Evolutionary conservation across 2,329 filamentous ascomycete genomes (phyloP).

Genomic region (Fusarium verrucosum): DNA sequence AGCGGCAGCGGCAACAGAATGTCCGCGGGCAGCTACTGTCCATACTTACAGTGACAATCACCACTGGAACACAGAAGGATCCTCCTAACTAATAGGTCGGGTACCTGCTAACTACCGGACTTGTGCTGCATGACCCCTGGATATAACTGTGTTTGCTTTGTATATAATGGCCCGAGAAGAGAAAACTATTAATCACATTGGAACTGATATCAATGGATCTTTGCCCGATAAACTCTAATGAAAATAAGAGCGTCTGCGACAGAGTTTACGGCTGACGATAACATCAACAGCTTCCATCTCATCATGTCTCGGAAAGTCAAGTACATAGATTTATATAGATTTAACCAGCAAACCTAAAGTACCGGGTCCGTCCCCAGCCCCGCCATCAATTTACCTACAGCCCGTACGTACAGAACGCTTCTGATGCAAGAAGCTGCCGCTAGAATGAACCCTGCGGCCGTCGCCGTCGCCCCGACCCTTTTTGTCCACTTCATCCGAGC

Average conservation of each 20-base stretch:
- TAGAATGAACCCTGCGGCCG: conserved; percentile 35
- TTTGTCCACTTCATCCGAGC: conserved; percentile 26
- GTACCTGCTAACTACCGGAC: too few relatives aligned
- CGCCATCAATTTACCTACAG: conserved; percentile 39
- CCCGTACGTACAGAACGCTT: conserved; percentile 8
- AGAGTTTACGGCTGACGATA: background rate
- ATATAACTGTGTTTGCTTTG: background rate
- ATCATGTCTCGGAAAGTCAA: background rate
- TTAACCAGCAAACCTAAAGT: conserved; percentile 13
- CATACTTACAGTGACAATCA: background rate
- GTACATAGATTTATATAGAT: conserved; percentile 4
- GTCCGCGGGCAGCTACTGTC: conserved; percentile 8
- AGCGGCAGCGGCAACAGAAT: conserved; percentile 9
- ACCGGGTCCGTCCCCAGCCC: too few relatives aligned
- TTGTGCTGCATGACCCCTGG: background rate
- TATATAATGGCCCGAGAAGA: too few relatives aligned
- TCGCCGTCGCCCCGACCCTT: conserved; percentile 35
- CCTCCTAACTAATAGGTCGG: background rate
- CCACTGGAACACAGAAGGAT: background rate
- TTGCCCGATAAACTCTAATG: background rate
- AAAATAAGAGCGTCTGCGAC: background rate
- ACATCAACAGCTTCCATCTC: background rate
- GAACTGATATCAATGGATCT: too few relatives aligned
- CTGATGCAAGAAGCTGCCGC: conserved; percentile 27
- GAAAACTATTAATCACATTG: too few relatives aligned